Conservation (phyloP, 2,329 filamentous ascomycete species). For the Cryphonectria parasitica region DNA sequence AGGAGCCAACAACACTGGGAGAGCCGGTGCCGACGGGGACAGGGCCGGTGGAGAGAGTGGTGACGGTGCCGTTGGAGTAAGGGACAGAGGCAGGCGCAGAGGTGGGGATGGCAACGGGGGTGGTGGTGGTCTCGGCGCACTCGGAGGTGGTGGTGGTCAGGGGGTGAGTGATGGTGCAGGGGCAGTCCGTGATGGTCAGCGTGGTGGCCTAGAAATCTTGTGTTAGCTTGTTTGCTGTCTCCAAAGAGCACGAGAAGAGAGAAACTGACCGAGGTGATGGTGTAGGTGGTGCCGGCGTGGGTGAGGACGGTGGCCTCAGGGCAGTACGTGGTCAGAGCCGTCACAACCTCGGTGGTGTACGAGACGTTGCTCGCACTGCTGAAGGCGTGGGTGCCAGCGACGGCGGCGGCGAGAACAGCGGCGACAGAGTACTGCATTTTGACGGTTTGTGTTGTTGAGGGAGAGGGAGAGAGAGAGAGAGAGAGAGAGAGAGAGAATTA, state of each 20-base stretch:
- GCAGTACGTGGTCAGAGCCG: conserved; percentile 73
- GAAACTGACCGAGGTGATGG: conserved; percentile 61
- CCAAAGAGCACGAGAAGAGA: background rate
- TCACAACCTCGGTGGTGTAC: conserved; percentile 69
- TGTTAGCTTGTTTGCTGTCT: conserved; percentile 27
- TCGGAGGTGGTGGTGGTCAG: conserved; percentile 57
- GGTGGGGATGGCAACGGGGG: conserved; percentile 54
- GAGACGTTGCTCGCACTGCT: conserved; percentile 47
- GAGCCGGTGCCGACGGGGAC: conserved; percentile 27
- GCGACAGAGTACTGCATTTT: conserved; percentile 68
- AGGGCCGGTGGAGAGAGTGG: conserved; percentile 36
- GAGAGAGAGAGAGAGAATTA: conserved; percentile 36
- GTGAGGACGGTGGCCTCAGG: conserved; percentile 66
- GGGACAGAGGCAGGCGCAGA: conserved; percentile 31
- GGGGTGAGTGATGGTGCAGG: conserved; percentile 68
- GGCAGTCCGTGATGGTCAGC: conserved; percentile 73
- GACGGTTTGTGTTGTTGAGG: conserved; percentile 53
- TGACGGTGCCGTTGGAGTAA: conserved; percentile 46
- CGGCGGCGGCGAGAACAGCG: conserved; percentile 57
- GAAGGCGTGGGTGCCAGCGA: conserved; percentile 48
- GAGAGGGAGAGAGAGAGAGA: conserved; percentile 28
- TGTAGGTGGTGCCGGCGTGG: conserved; percentile 69
- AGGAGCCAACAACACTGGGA: background rate
- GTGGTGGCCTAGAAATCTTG: conserved; percentile 57
- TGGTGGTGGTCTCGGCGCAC: conserved; percentile 62